Base-by-base conservation (phyloP, 2,329 filamentous ascomycete genomes). In the Sclerotinia minor region DNA sequence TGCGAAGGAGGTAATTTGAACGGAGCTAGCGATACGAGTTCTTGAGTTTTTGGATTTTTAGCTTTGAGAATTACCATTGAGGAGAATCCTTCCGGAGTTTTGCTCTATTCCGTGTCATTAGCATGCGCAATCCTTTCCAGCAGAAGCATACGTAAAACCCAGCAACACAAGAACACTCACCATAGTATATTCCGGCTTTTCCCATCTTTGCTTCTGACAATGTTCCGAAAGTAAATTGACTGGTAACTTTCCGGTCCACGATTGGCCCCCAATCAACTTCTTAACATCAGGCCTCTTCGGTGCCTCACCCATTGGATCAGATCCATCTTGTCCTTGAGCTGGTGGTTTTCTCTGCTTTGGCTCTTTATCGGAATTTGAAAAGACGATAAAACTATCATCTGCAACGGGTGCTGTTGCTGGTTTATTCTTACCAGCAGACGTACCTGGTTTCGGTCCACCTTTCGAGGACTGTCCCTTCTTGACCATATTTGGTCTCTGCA, bases 181-280 rank as follows among this genome's bases (percentile, higher is more conserved):
- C 81, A 92, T 92, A 71, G 90, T 90, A 79, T 97, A 99, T 71
- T 96, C 94, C 2, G 94, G 94, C 77, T 89, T 94, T 72, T 92
- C 91, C 95, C 95, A 99, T 77, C 92, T 92, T 78, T 96, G 92
- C 79, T 94, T 96, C 80, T 97, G 93, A 75, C 94, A 97, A 80
- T 96, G 92, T 82, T 98, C 95, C 47, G 91, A 92, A 71, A 98
- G 86, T 75, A 98, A 84, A 77, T 96, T 97, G 71, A 97, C 91
- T 1, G 95, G 95, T 44, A 99, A 82, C 78, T 99, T 99, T 52
- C 95, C 95, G 0, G 95, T 99, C 95, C 95, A 99, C 73, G 93
- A 97, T 68, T 92, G 88, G 60, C 95, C 95, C 53, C 93, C 95
- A 76, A 99, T 96, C 72, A 99, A 82, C 73, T 96, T 92, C 79